Evolutionary conservation across 305 asterid species (phyloP).

Genomic region (Fraxinus angustifolia): DNA sequence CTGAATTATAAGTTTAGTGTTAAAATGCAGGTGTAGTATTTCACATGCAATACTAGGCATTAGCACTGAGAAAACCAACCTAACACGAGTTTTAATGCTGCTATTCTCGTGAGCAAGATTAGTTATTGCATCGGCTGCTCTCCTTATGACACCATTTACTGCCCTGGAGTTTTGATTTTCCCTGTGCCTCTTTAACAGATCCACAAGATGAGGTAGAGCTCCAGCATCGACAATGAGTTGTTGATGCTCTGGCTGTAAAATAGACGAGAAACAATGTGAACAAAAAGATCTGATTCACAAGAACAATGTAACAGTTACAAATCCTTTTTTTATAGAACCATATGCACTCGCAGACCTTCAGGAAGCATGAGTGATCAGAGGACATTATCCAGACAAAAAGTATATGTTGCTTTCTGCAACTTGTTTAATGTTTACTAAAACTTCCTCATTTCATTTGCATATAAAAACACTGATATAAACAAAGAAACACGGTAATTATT

Average conservation of each 20-base stretch:
- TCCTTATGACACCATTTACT: conserved; percentile 77
- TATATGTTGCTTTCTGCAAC: background rate
- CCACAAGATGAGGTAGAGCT: conserved; percentile 87
- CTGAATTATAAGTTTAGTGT: conserved; percentile 34
- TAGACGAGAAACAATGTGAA: background rate
- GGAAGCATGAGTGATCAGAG: background rate
- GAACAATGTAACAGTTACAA: background rate
- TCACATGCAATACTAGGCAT: background rate
- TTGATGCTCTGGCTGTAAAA: conserved; percentile 92
- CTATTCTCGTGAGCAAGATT: conserved; percentile 98
- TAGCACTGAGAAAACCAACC: conserved; percentile 44
- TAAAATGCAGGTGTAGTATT: conserved; percentile 9
- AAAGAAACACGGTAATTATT: background rate
- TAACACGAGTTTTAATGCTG: conserved; percentile 86
- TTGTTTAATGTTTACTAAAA: background rate
- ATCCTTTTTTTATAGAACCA: background rate
- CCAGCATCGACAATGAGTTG: conserved; percentile 96
- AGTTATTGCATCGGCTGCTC: conserved; percentile 97
- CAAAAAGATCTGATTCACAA: background rate
- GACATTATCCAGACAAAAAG: background rate
- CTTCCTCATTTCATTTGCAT: background rate
- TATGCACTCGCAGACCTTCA: background rate
- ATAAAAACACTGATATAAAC: background rate
- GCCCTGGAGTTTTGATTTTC: conserved; percentile 67
- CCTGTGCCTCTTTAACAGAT: conserved; percentile 67